A percentile compares a stretch with the other conserved stretches of the same genome.
phyloP scores from a whole-genome alignment of 805 yeast genomes.

The Candida ascalaphidarum region DNA sequence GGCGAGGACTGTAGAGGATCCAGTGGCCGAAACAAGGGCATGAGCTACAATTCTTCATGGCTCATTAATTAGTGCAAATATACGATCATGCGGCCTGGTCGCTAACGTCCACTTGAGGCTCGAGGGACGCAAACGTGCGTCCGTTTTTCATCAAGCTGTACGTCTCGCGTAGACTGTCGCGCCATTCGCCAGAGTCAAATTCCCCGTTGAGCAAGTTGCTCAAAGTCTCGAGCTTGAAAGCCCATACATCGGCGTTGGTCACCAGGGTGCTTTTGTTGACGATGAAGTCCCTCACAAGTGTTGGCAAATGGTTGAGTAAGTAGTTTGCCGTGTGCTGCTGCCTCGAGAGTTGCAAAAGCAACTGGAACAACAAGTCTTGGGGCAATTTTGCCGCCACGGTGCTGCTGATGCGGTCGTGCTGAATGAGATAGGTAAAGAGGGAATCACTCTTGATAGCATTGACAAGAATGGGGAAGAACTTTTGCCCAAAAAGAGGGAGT shows the following conservation, averaged over 20 bases:
- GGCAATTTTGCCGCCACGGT: constrained; percentile 8
- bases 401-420: constrained; percentile 4
- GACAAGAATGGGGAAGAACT: constrained; percentile 17
- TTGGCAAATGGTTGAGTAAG: constrained; percentile 16
- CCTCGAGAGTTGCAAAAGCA: constrained; percentile 13
- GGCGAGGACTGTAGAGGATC: too few relatives aligned
- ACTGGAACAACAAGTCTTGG: constrained; percentile 11
- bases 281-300: constrained; percentile 12
- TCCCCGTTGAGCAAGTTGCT: constrained; percentile 10
- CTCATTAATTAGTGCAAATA: background rate
- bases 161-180: constrained; percentile 8
- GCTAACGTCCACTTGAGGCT: constrained; percentile 3
- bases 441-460: constrained; percentile 11
- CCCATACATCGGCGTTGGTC: constrained; percentile 15
- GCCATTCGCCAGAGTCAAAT: constrained; percentile 13
- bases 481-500: constrained; percentile 8
- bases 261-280: constrained; percentile 8
- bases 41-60: too few relatives aligned
- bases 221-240: constrained; percentile 12
- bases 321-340: constrained; percentile 10
- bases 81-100: background rate
- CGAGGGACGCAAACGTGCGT: constrained; percentile 2
- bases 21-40: too few relatives aligned
- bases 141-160: constrained; percentile 18
- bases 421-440: constrained; percentile 7